Base-by-base conservation (phyloP, 768 basidiomycete species). In the Pisolithus albus region DNA sequence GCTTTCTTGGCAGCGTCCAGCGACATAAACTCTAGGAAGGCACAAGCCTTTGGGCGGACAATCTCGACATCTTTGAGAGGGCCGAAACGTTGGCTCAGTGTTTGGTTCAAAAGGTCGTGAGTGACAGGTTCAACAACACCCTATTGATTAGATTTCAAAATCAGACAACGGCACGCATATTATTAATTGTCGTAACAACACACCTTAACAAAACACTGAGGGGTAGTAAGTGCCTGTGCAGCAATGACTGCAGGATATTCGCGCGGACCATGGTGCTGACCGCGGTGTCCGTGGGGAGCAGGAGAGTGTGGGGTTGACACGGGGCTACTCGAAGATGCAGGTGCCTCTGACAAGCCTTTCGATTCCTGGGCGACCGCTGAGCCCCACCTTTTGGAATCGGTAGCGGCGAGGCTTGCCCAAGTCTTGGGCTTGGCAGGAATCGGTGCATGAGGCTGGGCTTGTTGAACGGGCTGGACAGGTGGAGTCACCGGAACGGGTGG, bases 191-290 rank as follows among this genome's bases (percentile, higher is more conserved):
- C 5, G 4, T 19, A 4, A 5, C 46, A n/a, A 46, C 68, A 47
- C 63, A 88, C 88, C 82, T 96, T 97, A 75, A 97, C 85, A 70
- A 97, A 99, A 69, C 91, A 92, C 53, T 87, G 84, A 2, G 88
- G 66, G 10, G 82, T 89, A 21, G 78, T 76, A 49, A 93, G 72
- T 54, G 69, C 75, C 49, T 77, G 69, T 13, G 86, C 88, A 51
- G 86, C 83, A 40, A 75, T 63, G 50, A 73, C 60, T 8, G 70
- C 68, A 7, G 83, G 77, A 7, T 66, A 60, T 8, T 76, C 72
- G 44, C 73, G 71, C 24, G 71, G 63, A 23, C 66, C 71, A 7
- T 72, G 68, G 46, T 71, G 70, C 48, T 58, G 64, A 45, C 62
- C 50, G 41, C 69, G 67, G 34, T 73, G 70, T 13, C 56, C 56